Evolutionary conservation across 768 basidiomycete genomes (phyloP).

Genomic region (Russula earlei): DNA sequence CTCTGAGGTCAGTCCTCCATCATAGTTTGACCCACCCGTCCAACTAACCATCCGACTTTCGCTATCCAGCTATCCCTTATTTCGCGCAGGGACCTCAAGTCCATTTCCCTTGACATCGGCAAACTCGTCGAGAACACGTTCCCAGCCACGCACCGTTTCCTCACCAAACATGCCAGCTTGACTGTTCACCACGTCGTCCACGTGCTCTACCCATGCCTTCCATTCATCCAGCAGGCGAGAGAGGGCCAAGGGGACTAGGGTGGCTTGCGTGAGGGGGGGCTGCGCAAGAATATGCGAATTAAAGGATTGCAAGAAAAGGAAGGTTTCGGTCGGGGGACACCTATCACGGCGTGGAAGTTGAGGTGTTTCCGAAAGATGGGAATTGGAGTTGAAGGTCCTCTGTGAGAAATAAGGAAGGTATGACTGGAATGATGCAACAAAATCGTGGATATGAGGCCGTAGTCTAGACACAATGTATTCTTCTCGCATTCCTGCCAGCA

Average conservation of each 20-base stretch:
- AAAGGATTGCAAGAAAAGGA: constrained; percentile 56
- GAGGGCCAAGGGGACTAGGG: constrained; percentile 47
- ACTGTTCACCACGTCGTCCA: constrained; percentile 61
- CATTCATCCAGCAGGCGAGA: constrained; percentile 66
- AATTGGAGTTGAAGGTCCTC: constrained; percentile 22
- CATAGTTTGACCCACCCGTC: constrained; percentile 29
- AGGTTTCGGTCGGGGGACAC: constrained; percentile 66
- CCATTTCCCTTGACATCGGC: constrained; percentile 43
- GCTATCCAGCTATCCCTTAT: constrained; percentile 58
- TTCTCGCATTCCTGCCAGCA: constrained; percentile 58
- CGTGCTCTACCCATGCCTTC: constrained; percentile 63
- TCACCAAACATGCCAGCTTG: constrained; percentile 73
- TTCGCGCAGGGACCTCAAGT: constrained; percentile 33
- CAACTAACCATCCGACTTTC: constrained; percentile 75
- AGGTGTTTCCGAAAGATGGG: constrained; percentile 25
- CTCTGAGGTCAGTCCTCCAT: constrained; percentile 26
- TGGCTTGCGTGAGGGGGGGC: constrained; percentile 53
- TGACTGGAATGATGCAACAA: constrained; percentile 65
- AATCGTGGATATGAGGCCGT: constrained; percentile 66
- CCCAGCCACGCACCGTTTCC: constrained; percentile 63
- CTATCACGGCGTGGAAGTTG: constrained; percentile 53
- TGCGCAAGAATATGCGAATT: constrained; percentile 61
- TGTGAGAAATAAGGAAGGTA: constrained; percentile 83
- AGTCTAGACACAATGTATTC: constrained; percentile 70
- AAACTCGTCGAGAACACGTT: constrained; percentile 56